Percentiles rank a stretch among this genome's conserved stretches.
phyloP scores from a whole-genome alignment of 345 rosid species.

The Barbarea vulgaris region DNA sequence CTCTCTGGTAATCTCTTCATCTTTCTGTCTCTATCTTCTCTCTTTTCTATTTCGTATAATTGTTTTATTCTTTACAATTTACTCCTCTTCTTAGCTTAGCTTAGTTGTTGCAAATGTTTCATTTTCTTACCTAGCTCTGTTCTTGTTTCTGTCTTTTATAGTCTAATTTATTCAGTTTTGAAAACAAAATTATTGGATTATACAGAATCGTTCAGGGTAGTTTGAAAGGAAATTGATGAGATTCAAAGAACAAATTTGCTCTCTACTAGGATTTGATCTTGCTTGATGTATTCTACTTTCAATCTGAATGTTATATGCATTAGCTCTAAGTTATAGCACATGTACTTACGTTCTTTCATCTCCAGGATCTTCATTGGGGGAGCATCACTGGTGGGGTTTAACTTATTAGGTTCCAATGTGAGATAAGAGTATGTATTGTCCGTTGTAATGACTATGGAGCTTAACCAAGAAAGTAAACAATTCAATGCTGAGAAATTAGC shows the following conservation, averaged over 20 bases:
- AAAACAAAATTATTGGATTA: no score
- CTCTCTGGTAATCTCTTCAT: conserved; percentile 31
- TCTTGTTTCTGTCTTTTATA: no score
- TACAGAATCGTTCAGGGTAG: no score
- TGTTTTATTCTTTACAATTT: no score
- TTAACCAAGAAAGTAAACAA: conserved; percentile 41
- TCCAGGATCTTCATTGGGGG: conserved; percentile 8
- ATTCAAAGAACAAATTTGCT: not conserved
- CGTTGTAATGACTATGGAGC: conserved; percentile 47
- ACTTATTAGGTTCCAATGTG: conserved; percentile 22
- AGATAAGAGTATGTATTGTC: conserved; percentile 27
- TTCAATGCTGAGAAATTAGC: conserved; percentile 29
- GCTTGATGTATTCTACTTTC: conserved; percentile 11
- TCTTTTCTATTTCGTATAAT: no score
- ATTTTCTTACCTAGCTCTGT: no score
- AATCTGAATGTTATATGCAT: conserved; percentile 1
- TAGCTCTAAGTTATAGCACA: conserved; percentile 3
- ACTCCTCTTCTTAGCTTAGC: no score
- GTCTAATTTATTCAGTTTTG: no score
- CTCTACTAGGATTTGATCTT: not conserved
- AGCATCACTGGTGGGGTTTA: not conserved
- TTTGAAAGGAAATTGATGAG: not conserved
- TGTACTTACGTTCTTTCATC: conserved; percentile 14
- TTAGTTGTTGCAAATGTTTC: no score
- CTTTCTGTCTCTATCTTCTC: conserved; percentile 14